Evolutionary conservation across 441 rosid species (phyloP).

Genomic region (Pelargonium citronellum): DNA sequence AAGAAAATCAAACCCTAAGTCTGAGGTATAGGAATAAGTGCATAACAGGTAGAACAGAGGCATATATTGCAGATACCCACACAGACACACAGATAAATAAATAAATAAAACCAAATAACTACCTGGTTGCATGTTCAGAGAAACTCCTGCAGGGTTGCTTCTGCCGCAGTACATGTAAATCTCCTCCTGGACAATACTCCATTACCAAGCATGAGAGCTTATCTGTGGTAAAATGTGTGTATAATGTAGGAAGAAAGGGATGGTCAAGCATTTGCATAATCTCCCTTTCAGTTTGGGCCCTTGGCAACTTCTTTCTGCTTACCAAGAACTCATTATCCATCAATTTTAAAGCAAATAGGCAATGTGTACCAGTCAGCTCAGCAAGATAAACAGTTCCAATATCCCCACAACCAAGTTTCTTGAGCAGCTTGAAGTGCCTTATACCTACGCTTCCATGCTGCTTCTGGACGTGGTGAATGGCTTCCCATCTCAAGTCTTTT

Average conservation of each 20-base stretch:
- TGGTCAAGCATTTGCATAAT: conserved; percentile 78
- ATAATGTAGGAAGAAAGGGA: conserved; percentile 76
- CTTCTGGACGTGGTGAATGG: conserved; percentile 45
- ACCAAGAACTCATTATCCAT: conserved; percentile 66
- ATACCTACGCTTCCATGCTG: conserved; percentile 52
- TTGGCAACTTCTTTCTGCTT: conserved; percentile 57
- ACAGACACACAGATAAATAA: too few species aligned
- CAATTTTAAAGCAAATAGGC: conserved; percentile 70
- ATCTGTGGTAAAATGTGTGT: conserved; percentile 57
- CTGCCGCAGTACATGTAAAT: conserved; percentile 72
- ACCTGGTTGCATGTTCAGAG: conserved; percentile 75
- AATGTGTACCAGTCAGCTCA: conserved; percentile 49
- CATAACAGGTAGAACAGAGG: too few species aligned
- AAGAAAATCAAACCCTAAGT: too few species aligned
- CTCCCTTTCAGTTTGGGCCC: conserved; percentile 77
- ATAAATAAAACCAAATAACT: not conserved
- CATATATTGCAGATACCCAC: too few species aligned
- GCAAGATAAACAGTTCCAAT: conserved; percentile 74
- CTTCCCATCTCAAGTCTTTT: conserved; percentile 70
- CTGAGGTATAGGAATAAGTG: too few species aligned
- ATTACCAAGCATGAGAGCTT: conserved; percentile 67
- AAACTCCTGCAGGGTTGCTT: conserved; percentile 58
- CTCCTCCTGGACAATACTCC: conserved; percentile 87
- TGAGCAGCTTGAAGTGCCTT: conserved; percentile 63
- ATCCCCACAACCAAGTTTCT: conserved; percentile 75